Conservation (phyloP, 441 rosid genomes). For the Kokia cookei region DNA sequence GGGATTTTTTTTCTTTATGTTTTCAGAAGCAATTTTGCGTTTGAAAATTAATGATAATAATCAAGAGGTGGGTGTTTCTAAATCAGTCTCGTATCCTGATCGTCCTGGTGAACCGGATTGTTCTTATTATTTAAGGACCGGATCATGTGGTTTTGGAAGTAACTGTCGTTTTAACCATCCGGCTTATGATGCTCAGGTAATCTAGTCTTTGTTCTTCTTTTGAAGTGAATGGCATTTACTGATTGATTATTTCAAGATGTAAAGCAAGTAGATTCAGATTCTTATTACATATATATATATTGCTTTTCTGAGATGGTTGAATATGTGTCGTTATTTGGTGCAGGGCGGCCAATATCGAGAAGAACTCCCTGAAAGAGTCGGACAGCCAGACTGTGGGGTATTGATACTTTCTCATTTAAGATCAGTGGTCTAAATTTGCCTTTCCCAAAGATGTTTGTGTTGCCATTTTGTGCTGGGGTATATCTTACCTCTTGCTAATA, state of each 20-base stretch:
- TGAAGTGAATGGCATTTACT: neutral
- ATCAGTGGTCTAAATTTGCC: neutral
- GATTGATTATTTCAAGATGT: neutral
- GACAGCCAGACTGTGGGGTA: slow-evolving; percentile 80
- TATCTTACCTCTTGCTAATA: neutral
- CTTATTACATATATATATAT: neutral
- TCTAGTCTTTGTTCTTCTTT: neutral
- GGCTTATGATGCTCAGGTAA: slow-evolving; percentile 46
- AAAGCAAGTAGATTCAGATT: neutral
- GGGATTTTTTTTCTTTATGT: slow-evolving; percentile 7
- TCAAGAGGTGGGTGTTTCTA: slow-evolving; percentile 26
- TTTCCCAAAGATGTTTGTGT: neutral
- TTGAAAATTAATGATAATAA: slow-evolving; percentile 45
- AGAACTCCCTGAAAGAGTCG: slow-evolving; percentile 65
- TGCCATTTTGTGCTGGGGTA: neutral
- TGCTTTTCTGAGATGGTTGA: neutral
- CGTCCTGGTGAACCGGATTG: slow-evolving; percentile 88
- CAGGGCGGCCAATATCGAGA: slow-evolving; percentile 46
- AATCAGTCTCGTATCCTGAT: slow-evolving; percentile 56
- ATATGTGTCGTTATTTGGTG: neutral
- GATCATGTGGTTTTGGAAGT: slow-evolving; percentile 70
- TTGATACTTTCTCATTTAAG: slow-evolving; percentile 9
- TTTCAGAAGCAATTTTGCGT: slow-evolving; percentile 41
- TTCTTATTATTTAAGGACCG: slow-evolving; percentile 67
- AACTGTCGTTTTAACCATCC: slow-evolving; percentile 86